Conservation (phyloP, 78 protist genomes). For the Emiliania huxleyi region DNA sequence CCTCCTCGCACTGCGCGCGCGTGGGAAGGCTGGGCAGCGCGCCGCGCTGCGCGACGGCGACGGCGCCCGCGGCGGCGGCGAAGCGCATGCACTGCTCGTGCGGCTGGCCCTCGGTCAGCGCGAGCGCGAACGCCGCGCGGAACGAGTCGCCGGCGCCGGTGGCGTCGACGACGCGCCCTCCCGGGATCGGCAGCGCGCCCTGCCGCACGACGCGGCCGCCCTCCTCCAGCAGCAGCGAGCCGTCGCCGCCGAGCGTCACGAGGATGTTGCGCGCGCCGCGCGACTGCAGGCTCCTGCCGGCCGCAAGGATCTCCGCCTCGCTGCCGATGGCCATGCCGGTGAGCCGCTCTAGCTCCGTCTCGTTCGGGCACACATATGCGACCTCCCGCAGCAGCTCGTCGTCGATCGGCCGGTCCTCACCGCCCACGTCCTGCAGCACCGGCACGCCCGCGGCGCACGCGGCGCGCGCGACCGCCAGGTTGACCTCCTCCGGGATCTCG, state of each 20-base stretch:
- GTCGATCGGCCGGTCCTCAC: constrained; percentile 16
- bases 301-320: background rate
- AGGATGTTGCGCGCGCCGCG: constrained; percentile 32
- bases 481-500: constrained; percentile 18
- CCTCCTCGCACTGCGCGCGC: background rate
- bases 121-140: constrained; percentile 20
- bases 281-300: background rate
- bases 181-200: background rate
- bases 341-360: background rate
- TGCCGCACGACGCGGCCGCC: background rate
- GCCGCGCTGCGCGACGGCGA: constrained; percentile 2
- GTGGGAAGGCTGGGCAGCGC: background rate
- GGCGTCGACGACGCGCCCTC: constrained; percentile 4
- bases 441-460: constrained; percentile 20
- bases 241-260: constrained; percentile 12
- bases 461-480: background rate
- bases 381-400: background rate
- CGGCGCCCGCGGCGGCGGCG: constrained; percentile 1
- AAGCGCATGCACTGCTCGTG: background rate
- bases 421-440: constrained; percentile 22
- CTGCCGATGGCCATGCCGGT: background rate
- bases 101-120: background rate
- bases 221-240: background rate
- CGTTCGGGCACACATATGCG: background rate
- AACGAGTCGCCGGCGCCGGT: constrained; percentile 26